A percentile compares a stretch with the other conserved stretches of the same genome.
Evolutionary conservation across 2,329 filamentous ascomycete species (phyloP).

Genomic region (Stagonosporopsis tanaceti): DNA sequence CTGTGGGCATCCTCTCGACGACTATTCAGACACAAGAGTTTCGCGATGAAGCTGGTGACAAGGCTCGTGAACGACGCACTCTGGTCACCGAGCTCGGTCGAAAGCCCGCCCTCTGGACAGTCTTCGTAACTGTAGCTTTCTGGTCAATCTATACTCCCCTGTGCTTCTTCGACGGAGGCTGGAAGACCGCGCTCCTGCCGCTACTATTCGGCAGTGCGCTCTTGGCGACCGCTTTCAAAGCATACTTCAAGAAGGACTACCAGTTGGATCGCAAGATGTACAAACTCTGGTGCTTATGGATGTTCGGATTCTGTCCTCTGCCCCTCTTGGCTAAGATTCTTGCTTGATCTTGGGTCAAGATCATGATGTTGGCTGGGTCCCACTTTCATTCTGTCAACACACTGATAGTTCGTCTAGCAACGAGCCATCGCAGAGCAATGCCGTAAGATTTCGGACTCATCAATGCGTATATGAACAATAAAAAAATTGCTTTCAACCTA

Average conservation of each 20-base stretch:
- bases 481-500: too few species aligned
- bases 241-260: not conserved
- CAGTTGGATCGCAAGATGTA: slow-evolving; percentile 24
- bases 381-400: not conserved
- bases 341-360: not conserved
- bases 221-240: slow-evolving; percentile 3
- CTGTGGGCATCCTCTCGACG: slow-evolving; percentile 39
- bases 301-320: slow-evolving; percentile 25
- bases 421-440: not conserved
- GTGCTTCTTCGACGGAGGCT: slow-evolving; percentile 11
- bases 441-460: not conserved
- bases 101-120: slow-evolving; percentile 16
- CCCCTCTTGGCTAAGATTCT: slow-evolving; percentile 13
- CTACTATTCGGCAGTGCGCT: slow-evolving; percentile 14
- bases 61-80: slow-evolving; percentile 81
- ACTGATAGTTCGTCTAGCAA: too few species aligned
- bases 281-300: slow-evolving; percentile 28
- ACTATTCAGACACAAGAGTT: slow-evolving; percentile 54
- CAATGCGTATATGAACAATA: too few species aligned
- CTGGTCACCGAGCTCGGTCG: slow-evolving; percentile 79
- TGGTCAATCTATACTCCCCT: slow-evolving; percentile 25
- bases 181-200: slow-evolving; percentile 14
- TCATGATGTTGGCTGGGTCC: not conserved
- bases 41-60: slow-evolving; percentile 41
- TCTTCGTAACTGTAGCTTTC: slow-evolving; percentile 17